A percentile compares a stretch with the other conserved stretches of the same genome.
phyloP scores from a whole-genome alignment of 257 asterid genomes.

The Knoxia roxburghii region DNA sequence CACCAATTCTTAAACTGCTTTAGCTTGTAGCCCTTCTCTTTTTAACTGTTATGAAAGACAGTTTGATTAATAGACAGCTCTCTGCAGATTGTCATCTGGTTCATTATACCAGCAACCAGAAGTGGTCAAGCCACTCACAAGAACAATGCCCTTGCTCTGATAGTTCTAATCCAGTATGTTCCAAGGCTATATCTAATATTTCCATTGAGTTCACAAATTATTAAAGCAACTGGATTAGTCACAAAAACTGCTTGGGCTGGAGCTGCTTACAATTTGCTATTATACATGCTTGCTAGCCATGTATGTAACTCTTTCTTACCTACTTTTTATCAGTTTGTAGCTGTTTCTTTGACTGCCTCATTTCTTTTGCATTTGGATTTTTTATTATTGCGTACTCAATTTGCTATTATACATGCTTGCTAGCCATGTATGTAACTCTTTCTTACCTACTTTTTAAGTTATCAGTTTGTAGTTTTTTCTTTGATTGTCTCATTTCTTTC shows the following conservation, averaged over 20 bases:
- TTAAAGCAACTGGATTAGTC: slow-evolving; percentile 96
- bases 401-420: slow-evolving; percentile 88
- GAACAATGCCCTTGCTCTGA: slow-evolving; percentile 92
- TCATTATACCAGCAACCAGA: slow-evolving; percentile 83
- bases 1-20: not conserved
- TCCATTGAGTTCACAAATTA: slow-evolving; percentile 86
- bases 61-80: slow-evolving; percentile 2
- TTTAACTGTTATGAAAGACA: not conserved
- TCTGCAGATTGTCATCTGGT: slow-evolving; percentile 80
- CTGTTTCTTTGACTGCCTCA: not conserved
- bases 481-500: not conserved
- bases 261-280: slow-evolving; percentile 89
- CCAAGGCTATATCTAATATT: slow-evolving; percentile 95
- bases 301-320: slow-evolving; percentile 44
- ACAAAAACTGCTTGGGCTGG: slow-evolving; percentile 99
- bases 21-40: not conserved
- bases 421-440: slow-evolving; percentile 73
- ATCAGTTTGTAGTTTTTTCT: slow-evolving; percentile 4
- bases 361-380: not conserved
- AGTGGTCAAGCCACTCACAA: slow-evolving; percentile 52
- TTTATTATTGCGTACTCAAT: not conserved
- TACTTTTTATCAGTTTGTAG: not conserved
- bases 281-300: slow-evolving; percentile 96
- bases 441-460: slow-evolving; percentile 10
- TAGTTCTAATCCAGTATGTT: slow-evolving; percentile 77